Percentiles rank a stretch among this genome's conserved stretches.
Conservation (phyloP, 352 stramenopile species). For the Phytophthora fragariaefolia region DNA sequence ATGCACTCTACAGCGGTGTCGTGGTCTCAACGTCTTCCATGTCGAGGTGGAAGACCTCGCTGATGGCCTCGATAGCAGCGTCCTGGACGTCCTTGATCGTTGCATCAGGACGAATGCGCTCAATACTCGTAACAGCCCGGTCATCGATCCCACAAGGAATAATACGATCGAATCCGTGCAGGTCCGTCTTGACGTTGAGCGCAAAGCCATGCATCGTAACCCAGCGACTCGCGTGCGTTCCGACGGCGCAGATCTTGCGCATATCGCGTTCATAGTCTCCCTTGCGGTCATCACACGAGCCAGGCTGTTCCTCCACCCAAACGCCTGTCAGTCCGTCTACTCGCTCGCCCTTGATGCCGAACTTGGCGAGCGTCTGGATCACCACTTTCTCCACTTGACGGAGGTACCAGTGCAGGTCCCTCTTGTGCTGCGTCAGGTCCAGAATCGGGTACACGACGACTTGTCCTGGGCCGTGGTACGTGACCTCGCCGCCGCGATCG, state of each 20-base stretch:
- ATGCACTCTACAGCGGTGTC: conserved; percentile 46
- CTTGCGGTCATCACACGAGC: conserved; percentile 11
- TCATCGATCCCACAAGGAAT: conserved; percentile 97
- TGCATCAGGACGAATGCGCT: conserved; percentile 54
- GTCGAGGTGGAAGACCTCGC: conserved; percentile 75
- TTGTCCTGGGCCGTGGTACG: conserved; percentile 98
- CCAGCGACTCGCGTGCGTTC: conserved; percentile 96
- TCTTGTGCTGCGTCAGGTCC: conserved; percentile 94
- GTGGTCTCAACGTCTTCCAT: conserved; percentile 52
- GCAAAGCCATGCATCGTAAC: conserved; percentile 99
- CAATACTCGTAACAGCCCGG: conserved; percentile 85
- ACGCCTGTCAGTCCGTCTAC: conserved; percentile 95
- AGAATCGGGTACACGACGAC: conserved; percentile 98
- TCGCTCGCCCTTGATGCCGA: conserved; percentile 89
- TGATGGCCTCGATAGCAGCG: conserved; percentile 67
- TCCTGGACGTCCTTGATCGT: conserved; percentile 70
- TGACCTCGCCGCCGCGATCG: conserved; percentile 99
- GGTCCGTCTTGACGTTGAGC: conserved; percentile 95
- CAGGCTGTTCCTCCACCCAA: conserved; percentile 89
- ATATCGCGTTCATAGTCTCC: conserved; percentile 63
- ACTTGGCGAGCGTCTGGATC: conserved; percentile 90
- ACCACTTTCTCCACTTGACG: conserved; percentile 96
- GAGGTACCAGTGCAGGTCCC: conserved; percentile 98
- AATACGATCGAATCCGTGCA: conserved; percentile 95
- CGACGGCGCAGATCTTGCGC: conserved; percentile 97